A percentile compares a stretch with the other conserved stretches of the same genome.
These are phyloP conservation scores for Ustilago cynodontis DNA, from an alignment of 1,284 basidiomycete species.

Conservation along the genomic window DNA sequence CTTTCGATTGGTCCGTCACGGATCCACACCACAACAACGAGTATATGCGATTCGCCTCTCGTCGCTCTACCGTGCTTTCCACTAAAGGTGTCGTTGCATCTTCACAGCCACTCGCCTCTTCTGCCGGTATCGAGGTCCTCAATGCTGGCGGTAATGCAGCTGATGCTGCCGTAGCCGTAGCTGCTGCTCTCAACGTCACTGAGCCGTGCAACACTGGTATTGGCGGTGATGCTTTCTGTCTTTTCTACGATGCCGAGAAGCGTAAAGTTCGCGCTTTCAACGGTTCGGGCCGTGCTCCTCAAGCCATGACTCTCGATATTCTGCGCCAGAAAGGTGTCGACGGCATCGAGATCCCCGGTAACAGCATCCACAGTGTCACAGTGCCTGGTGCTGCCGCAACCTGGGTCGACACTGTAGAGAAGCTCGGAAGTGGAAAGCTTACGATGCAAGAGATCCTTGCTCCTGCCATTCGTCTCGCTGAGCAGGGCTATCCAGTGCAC, in stretches of 20 bases:
- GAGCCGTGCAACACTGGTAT: conserved; percentile 72
- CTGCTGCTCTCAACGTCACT: conserved; percentile 83
- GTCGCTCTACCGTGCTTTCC: conserved; percentile 63
- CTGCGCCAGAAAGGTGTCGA: conserved; percentile 79
- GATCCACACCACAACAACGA: conserved; percentile 41
- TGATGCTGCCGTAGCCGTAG: conserved; percentile 76
- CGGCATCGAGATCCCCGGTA: conserved; percentile 72
- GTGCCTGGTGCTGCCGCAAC: conserved; percentile 93
- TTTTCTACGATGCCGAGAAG: conserved; percentile 86
- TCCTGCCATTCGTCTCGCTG: conserved; percentile 73
- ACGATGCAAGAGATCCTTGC: conserved; percentile 83
- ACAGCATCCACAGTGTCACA: conserved; percentile 83
- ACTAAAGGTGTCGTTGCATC: conserved; percentile 88
- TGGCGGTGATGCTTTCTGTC: conserved; percentile 85
- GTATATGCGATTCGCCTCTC: conserved; percentile 54
- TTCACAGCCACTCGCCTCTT: conserved; percentile 89
- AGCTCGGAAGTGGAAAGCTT: conserved; percentile 85
- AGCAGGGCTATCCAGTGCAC: conserved; percentile 65
- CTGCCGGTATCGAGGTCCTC: conserved; percentile 88
- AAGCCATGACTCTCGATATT: conserved; percentile 78
- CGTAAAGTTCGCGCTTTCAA: conserved; percentile 86
- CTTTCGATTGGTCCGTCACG: conserved; percentile 45
- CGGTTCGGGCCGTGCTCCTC: conserved; percentile 85
- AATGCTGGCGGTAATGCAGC: conserved; percentile 90
- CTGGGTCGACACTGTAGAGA: conserved; percentile 88